Evolutionary conservation across 768 basidiomycete genomes (phyloP), one percentile per base, ranked within the genome.

Genomic region (Amanita phalloides): DNA sequence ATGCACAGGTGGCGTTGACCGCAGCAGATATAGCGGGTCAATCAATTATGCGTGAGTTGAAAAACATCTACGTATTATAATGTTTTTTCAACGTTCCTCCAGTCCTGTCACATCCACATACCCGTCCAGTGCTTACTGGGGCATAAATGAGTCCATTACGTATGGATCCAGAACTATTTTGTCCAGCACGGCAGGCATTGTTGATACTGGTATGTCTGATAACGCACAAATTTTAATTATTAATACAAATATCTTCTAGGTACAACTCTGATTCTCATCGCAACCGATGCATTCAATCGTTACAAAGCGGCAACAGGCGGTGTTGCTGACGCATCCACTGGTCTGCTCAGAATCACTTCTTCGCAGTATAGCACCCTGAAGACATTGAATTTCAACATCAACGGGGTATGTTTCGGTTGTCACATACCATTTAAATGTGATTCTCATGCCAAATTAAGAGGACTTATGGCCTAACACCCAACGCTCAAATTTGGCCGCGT

Each of bases 401-500:
- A 69, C 45, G 71, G 72, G 37, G 78, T 78, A 56, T 57, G 74
- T 23, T n/a, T 30, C 30, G 3, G 28, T 11, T n/a, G 66, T 3
- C 32, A 8, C 26, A 20, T 2, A 21, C 25, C 42, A 32, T 32
- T 39, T 6, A 4, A 25, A 3, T 30, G 68, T 11, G 61, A 79
- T 47, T 55, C 75, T 62, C 72, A 67, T 26, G 11, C 3, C 1
- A 9, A 20, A 13, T 42, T 42, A 14, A 79, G 75, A 64, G 64
- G 9, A 72, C 71, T 6, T 81, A 71, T 57, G 75, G 77, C 61
- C 56, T 86, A 51, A 79, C 76, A 3, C 61, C 78, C 11, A 81
- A 84, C 58, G 82, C 79, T 3, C 84, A 87, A 69, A 78, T 82
- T 55, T 86, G 82, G 81, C 83, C 82, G 0, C 76, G 79, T 46